Evolutionary conservation across 2,329 filamentous ascomycete genomes (phyloP), one percentile per base, ranked within the genome.

Genomic region (Pseudophaeomoniella oleicola): DNA sequence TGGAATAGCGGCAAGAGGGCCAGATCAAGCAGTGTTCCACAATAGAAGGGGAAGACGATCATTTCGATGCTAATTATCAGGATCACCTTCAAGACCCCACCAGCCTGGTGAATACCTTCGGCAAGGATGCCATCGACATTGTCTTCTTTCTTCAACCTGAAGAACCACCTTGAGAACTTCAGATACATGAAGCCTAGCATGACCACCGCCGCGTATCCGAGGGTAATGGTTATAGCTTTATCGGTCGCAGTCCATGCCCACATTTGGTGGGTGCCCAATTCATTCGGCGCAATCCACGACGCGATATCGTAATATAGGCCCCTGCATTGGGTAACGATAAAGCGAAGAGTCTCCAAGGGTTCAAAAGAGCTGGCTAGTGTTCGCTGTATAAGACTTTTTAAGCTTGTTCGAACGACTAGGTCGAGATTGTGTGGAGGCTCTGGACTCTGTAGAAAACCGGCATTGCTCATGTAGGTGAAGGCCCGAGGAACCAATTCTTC

Each of bases 11-110:
- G 90, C 12, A 98, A 67, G 35, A 96, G 67, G 4, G 90, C 90
- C 32, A 84, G 60, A 53, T 98, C 90, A 19, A 98, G 75, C 2
- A 98, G 71, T 22, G 94, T 67, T 4, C 90, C 90, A 50, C 90
- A 98, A 56, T 98, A 98, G 2, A 98, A 67, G 0, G 90, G 90
- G 52, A 98, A 98, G 4, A 87, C 77, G 22, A 98, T 77, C 90
- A 98, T 98, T 62, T 98, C 90, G 49, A 98, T 98, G 45, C 87
- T 90, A 46, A 98, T 98, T 50, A 98, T 96, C 42, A 96, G 64
- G 35, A 98, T 93, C 15, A 98, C 90, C 57, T 98, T 98, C 67
- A 94, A 77, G 6, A 98, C 88, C 11, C 92, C 90, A 30, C 90
- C 92, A 34, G 90, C 90, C 66, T 98, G 92, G 44, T 86, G 79